Evolutionary conservation across 768 basidiomycete species (phyloP).

Genomic region (Lanmaoa pseudosensibilis): DNA sequence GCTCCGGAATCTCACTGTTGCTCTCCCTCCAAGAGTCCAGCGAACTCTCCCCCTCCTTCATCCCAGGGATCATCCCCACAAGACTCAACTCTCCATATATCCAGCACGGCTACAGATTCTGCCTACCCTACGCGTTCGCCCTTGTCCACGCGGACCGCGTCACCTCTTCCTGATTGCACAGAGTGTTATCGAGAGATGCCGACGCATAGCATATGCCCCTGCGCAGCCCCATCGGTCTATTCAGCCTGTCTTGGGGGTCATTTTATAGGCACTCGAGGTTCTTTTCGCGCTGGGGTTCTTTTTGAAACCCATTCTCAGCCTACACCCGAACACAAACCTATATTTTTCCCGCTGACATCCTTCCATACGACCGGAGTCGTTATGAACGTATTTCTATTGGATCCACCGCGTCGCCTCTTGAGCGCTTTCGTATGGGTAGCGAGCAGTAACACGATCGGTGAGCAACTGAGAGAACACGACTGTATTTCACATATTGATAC

Average conservation of each 20-base stretch:
- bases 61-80: conserved; percentile 31
- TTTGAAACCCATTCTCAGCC: conserved; percentile 14
- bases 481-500: neutral
- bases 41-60: conserved; percentile 29
- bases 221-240: conserved; percentile 2
- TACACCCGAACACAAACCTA: conserved; percentile 35
- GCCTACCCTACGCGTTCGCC: conserved; percentile 22
- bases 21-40: conserved; percentile 28
- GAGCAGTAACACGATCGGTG: conserved; percentile 37
- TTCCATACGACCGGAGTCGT: conserved; percentile 68
- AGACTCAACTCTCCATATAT: conserved; percentile 18
- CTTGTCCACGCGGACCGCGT: conserved; percentile 18
- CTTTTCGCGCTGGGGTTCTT: conserved; percentile 8
- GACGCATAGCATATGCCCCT: conserved; percentile 2
- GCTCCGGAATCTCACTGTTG: conserved; percentile 13
- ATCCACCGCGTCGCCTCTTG: conserved; percentile 57
- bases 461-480: neutral
- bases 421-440: conserved; percentile 73
- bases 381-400: conserved; percentile 76
- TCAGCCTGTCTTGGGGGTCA: conserved; percentile 8
- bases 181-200: conserved; percentile 19
- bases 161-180: conserved; percentile 22
- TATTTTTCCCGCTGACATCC: conserved; percentile 58
- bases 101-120: conserved; percentile 6
- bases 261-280: neutral